These are phyloP conservation scores for Dioscorea zingiberensis DNA, from an alignment of 106 monocot species.

Conservation along the genomic window DNA sequence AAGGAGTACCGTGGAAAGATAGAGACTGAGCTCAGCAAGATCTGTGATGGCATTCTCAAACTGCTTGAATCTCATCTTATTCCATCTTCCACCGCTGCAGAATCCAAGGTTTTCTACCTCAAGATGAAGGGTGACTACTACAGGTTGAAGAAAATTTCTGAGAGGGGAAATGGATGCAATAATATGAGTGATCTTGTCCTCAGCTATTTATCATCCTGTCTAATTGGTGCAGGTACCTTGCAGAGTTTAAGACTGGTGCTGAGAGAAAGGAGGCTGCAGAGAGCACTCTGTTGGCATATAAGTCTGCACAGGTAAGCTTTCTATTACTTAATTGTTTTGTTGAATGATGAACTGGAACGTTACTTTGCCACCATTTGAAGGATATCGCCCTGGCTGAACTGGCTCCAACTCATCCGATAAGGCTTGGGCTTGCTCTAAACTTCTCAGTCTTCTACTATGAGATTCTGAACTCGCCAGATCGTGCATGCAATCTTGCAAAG, in stretches of 20 bases:
- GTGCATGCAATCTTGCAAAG: conserved; percentile 11
- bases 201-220: background rate
- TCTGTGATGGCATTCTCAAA: conserved; percentile 48
- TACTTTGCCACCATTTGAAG: background rate
- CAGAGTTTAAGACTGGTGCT: conserved; percentile 41
- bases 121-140: conserved; percentile 71
- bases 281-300: conserved; percentile 35
- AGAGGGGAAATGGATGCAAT: background rate
- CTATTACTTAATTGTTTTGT: background rate
- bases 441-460: conserved; percentile 16
- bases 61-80: conserved; percentile 51
- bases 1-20: conserved; percentile 51
- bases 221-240: conserved; percentile 24
- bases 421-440: conserved; percentile 9
- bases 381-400: conserved; percentile 11
- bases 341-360: background rate
- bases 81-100: conserved; percentile 30
- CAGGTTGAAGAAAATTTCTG: conserved; percentile 15
- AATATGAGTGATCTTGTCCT: background rate
- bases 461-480: conserved; percentile 7
- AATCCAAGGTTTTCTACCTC: conserved; percentile 51
- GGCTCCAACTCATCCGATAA: conserved; percentile 13
- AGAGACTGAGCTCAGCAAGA: conserved; percentile 42
- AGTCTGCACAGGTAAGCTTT: conserved; percentile 25
- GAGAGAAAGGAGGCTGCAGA: conserved; percentile 57